These are phyloP conservation scores for Allium sativum DNA, from an alignment of 106 monocot genomes.

Conservation along the genomic window DNA sequence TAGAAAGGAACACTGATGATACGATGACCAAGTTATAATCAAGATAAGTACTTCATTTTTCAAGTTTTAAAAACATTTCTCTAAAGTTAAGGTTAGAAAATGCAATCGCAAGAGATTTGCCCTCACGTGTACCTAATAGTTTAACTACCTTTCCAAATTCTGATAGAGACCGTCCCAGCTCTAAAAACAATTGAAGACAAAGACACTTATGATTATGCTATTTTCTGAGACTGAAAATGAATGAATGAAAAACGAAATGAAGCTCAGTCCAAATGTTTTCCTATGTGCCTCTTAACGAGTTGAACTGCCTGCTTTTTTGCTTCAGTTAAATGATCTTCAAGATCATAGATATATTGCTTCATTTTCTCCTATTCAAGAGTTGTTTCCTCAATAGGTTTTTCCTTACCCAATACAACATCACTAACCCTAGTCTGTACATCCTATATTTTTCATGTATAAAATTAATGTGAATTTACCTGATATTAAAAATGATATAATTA, in stretches of 20 bases:
- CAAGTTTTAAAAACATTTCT: constrained; percentile 66
- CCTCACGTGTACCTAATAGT: constrained; percentile 81
- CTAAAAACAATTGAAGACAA: constrained; percentile 12
- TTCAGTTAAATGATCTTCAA: constrained; percentile 88
- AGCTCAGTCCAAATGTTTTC: constrained; percentile 6
- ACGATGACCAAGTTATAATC: background rate
- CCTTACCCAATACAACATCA: constrained; percentile 97
- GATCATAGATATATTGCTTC: constrained; percentile 78
- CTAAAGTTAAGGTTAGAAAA: constrained; percentile 80
- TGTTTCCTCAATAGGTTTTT: constrained; percentile 92
- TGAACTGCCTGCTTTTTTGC: constrained; percentile 93
- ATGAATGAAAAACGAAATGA: background rate
- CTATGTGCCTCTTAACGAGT: constrained; percentile 91
- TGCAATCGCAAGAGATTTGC: constrained; percentile 73
- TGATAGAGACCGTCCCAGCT: constrained; percentile 75
- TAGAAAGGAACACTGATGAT: too few species aligned
- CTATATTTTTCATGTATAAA: too few species aligned
- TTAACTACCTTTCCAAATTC: constrained; percentile 98
- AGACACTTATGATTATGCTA: background rate
- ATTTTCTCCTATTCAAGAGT: constrained; percentile 91
- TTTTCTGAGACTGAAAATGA: constrained; percentile 1
- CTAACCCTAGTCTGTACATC: constrained; percentile 95
- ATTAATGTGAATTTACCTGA: too few species aligned
- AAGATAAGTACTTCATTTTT: constrained; percentile 61
- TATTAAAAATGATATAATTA: too few species aligned